Percentiles rank a stretch among this genome's conserved stretches.
Conservation (phyloP, 1,284 basidiomycete genomes). For the Irpex lacteus region DNA sequence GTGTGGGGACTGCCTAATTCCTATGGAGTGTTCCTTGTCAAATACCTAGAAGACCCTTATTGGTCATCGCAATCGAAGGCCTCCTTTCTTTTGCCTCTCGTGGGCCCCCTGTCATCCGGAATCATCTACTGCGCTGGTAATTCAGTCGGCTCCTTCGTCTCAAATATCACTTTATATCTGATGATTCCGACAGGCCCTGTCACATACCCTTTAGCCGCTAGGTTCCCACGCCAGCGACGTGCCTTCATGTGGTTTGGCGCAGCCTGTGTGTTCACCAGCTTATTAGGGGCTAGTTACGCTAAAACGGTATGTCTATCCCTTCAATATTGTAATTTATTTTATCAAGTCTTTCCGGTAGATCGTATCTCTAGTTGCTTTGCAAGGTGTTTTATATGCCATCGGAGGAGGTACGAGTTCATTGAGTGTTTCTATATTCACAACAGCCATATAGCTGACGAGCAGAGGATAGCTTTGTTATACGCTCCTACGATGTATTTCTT, state of each 20-base stretch:
- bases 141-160: neutral
- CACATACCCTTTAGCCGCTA: neutral
- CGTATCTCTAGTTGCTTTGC: conserved; percentile 30
- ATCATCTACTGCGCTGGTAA: neutral
- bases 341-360: conserved; percentile 18
- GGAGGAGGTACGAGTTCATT: conserved; percentile 30
- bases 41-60: conserved; percentile 29
- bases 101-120: neutral
- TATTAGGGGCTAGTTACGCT: conserved; percentile 35
- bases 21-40: conserved; percentile 33
- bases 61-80: conserved; percentile 26
- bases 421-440: neutral
- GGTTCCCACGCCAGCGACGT: neutral
- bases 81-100: conserved; percentile 15
- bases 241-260: neutral
- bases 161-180: neutral
- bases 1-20: conserved; percentile 36
- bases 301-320: conserved; percentile 22
- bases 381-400: conserved; percentile 38
- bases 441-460: neutral
- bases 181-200: neutral
- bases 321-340: neutral
- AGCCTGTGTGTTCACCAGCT: conserved; percentile 14
- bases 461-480: conserved; percentile 31
- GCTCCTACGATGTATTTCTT: conserved; percentile 35